Conservation (phyloP, 768 basidiomycete genomes). For the Cubamyces lactineus region DNA sequence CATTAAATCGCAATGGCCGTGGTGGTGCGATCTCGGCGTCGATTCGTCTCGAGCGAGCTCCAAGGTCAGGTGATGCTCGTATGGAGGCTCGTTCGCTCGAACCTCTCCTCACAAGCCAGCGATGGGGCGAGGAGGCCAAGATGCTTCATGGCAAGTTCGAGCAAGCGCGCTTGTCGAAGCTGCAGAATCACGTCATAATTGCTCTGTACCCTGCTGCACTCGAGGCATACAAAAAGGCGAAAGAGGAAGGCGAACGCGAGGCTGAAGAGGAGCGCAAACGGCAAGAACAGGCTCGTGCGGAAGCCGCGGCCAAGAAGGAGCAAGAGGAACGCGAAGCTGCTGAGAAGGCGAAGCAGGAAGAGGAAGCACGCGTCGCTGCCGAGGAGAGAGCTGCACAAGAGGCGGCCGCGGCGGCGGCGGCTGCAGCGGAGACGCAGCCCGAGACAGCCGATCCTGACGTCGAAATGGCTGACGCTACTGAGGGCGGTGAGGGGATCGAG, state of each 20-base stretch:
- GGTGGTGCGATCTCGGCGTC: slow-evolving; percentile 51
- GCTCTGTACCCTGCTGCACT: slow-evolving; percentile 81
- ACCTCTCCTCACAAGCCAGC: slow-evolving; percentile 78
- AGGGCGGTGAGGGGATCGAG: background rate
- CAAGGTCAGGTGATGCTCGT: slow-evolving; percentile 42
- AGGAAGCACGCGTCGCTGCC: slow-evolving; percentile 34
- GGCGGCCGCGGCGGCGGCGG: slow-evolving; percentile 20
- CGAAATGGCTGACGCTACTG: slow-evolving; percentile 17
- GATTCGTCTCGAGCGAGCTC: slow-evolving; percentile 63
- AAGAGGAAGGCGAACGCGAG: slow-evolving; percentile 40
- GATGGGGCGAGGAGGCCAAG: slow-evolving; percentile 90
- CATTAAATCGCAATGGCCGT: slow-evolving; percentile 55
- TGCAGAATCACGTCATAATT: slow-evolving; percentile 72
- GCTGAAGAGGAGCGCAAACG: slow-evolving; percentile 40
- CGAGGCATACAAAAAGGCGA: slow-evolving; percentile 52
- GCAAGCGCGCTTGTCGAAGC: slow-evolving; percentile 62
- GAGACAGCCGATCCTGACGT: slow-evolving; percentile 24
- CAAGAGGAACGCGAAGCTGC: slow-evolving; percentile 39
- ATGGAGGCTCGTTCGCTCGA: slow-evolving; percentile 62
- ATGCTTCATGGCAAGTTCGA: slow-evolving; percentile 78
- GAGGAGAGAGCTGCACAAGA: background rate
- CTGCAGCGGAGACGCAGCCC: background rate
- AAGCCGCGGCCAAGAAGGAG: slow-evolving; percentile 46
- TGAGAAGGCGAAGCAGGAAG: slow-evolving; percentile 42
- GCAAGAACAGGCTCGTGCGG: slow-evolving; percentile 54